These are phyloP conservation scores for Kodamaea fungicola DNA, from an alignment of 1,139 yeast species.

Conservation along the genomic window DNA sequence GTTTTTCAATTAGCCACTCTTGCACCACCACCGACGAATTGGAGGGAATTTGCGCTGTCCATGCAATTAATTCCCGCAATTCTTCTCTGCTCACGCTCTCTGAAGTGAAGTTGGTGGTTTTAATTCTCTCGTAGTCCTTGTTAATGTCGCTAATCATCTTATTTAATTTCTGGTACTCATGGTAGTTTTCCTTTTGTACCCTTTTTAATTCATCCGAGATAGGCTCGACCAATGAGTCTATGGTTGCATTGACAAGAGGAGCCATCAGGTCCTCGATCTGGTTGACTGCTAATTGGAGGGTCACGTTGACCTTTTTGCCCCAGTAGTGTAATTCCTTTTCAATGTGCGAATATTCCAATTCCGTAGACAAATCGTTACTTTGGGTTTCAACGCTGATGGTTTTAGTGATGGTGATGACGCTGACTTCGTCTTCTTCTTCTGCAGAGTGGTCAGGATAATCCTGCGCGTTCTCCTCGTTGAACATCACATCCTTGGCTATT, in stretches of 20 bases:
- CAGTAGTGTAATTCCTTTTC: conserved; percentile 29
- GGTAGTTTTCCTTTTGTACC: conserved; percentile 40
- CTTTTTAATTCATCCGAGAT: conserved; percentile 39
- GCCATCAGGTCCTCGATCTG: conserved; percentile 41
- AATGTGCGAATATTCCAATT: conserved; percentile 10
- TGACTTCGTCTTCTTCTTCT: conserved; percentile 11
- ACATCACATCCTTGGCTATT: conserved; percentile 21
- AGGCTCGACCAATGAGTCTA: conserved; percentile 31
- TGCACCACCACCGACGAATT: conserved; percentile 31
- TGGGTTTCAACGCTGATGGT: conserved; percentile 20
- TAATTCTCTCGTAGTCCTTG: conserved; percentile 44
- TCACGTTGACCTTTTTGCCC: conserved; percentile 36
- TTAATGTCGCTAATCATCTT: conserved; percentile 47
- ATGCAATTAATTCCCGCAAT: conserved; percentile 50
- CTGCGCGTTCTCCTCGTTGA: conserved; percentile 9
- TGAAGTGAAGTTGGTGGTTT: conserved; percentile 27
- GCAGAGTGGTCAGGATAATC: conserved; percentile 3
- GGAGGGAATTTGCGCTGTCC: conserved; percentile 34
- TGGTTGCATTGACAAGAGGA: conserved; percentile 30
- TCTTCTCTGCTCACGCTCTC: conserved; percentile 51
- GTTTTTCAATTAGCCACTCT: conserved; percentile 31
- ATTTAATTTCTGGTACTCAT: conserved; percentile 45
- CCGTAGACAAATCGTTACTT: conserved; percentile 1
- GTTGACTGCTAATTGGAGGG: conserved; percentile 39
- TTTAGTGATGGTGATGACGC: conserved; percentile 16